These are phyloP conservation scores for Pleurotus ostreatus DNA, from an alignment of 768 basidiomycete species.

Conservation along the genomic window DNA sequence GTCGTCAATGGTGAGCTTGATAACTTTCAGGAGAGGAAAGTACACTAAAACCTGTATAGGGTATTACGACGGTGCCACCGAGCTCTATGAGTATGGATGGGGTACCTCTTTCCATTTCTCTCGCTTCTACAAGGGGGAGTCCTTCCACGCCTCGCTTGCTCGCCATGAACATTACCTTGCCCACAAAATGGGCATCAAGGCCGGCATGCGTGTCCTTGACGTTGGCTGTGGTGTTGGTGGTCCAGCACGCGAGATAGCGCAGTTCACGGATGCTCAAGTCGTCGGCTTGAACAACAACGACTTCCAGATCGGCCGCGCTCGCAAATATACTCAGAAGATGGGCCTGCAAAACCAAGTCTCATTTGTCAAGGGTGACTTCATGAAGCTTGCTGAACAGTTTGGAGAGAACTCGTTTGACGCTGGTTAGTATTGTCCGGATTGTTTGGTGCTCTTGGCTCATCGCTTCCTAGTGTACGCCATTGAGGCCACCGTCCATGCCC, in stretches of 20 bases:
- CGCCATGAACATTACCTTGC: slow-evolving; percentile 98
- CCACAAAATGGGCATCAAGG: slow-evolving; percentile 73
- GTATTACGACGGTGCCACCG: slow-evolving; percentile 96
- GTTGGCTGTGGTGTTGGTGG: slow-evolving; percentile 99
- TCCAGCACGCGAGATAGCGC: slow-evolving; percentile 92
- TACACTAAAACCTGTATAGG: slow-evolving; percentile 36
- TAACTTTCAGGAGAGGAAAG: slow-evolving; percentile 3
- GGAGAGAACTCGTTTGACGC: slow-evolving; percentile 94
- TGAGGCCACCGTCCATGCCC: slow-evolving; percentile 96
- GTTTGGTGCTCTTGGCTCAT: background rate
- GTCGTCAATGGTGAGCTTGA: slow-evolving; percentile 79
- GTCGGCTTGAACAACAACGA: slow-evolving; percentile 95
- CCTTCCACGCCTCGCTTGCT: slow-evolving; percentile 69
- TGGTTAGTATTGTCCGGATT: slow-evolving; percentile 43
- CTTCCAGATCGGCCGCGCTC: slow-evolving; percentile 88
- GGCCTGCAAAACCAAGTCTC: slow-evolving; percentile 74
- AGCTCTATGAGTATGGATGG: slow-evolving; percentile 95
- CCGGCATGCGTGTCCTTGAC: slow-evolving; percentile 95
- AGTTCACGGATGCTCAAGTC: slow-evolving; percentile 81
- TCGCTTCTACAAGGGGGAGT: slow-evolving; percentile 92
- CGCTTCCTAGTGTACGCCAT: slow-evolving; percentile 78
- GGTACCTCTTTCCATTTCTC: slow-evolving; percentile 92
- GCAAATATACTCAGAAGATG: slow-evolving; percentile 71
- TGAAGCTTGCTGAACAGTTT: slow-evolving; percentile 89
- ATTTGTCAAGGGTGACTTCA: slow-evolving; percentile 94